A percentile compares a stretch with the other conserved stretches of the same genome.
These are phyloP conservation scores for Starmerella bombi DNA, from an alignment of 805 yeast genomes.

Conservation along the genomic window DNA sequence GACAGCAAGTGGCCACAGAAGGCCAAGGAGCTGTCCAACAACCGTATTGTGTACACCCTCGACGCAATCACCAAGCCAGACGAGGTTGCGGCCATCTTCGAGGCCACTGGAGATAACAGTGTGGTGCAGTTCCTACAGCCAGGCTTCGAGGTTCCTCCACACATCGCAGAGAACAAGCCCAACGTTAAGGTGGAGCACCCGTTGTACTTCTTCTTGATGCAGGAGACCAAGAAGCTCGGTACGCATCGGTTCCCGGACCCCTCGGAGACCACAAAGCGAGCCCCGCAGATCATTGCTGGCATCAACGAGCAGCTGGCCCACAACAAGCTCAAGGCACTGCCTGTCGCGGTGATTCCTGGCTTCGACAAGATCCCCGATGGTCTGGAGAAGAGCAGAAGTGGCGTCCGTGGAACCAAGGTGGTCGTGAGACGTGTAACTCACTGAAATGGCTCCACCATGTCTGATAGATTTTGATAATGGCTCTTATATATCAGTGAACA, in stretches of 20 bases:
- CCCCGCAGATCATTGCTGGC: conserved; percentile 6
- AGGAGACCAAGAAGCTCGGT: conserved; percentile 19
- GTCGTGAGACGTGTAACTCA: conserved; percentile 17
- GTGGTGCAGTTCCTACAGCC: conserved; percentile 2
- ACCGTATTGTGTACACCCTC: conserved; percentile 19
- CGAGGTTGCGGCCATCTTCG: conserved; percentile 14
- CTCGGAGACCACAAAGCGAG: conserved; percentile 3
- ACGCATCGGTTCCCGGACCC: conserved; percentile 10
- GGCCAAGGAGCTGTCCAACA: conserved; percentile 25
- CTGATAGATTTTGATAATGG: too few relatives aligned
- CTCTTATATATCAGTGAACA: too few relatives aligned
- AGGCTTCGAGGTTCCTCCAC: background rate
- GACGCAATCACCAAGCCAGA: conserved; percentile 21
- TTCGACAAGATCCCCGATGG: conserved; percentile 21
- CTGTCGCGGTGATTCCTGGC: conserved; percentile 19
- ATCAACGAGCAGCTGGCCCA: conserved; percentile 14
- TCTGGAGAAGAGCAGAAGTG: conserved; percentile 14
- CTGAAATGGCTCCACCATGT: too few relatives aligned
- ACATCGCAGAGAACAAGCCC: background rate
- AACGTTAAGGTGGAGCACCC: conserved; percentile 8
- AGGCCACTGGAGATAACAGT: background rate
- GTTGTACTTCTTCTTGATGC: conserved; percentile 15
- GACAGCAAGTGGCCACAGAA: conserved; percentile 36
- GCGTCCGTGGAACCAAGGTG: conserved; percentile 21
- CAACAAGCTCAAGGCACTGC: conserved; percentile 12